phyloP scores from a whole-genome alignment of 495 filamentous ascomycete species.

The Achaetomiella virescens region DNA sequence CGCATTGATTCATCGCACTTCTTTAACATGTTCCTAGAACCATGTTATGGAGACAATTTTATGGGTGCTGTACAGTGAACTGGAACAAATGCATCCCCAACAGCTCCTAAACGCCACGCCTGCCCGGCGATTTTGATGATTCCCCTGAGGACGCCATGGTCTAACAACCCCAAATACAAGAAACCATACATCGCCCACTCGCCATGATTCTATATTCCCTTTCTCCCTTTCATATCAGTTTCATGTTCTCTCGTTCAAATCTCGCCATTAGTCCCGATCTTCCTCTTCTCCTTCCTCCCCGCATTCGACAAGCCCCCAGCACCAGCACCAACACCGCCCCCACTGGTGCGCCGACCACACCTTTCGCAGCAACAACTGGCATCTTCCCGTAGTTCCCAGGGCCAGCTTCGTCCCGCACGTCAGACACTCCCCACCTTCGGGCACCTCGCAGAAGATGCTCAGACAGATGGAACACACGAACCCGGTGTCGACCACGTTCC shows the following conservation, averaged over 20 bases:
- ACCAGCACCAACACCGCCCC: neutral
- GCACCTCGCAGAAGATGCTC: slow-evolving; percentile 57
- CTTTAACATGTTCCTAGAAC: too few relatives aligned
- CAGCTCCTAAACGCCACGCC: slow-evolving; percentile 4
- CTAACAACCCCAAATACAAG: neutral
- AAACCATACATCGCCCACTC: neutral
- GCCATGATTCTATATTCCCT: neutral
- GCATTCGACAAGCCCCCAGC: neutral
- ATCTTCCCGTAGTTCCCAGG: slow-evolving; percentile 63
- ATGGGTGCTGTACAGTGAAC: neutral
- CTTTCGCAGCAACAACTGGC: slow-evolving; percentile 61
- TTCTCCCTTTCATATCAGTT: neutral
- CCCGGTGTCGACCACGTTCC: slow-evolving; percentile 81
- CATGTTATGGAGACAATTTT: too few relatives aligned
- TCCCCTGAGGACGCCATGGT: neutral
- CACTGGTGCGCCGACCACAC: too few relatives aligned
- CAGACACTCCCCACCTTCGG: slow-evolving; percentile 60
- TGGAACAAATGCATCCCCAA: neutral
- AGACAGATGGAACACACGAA: slow-evolving; percentile 95
- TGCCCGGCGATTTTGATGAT: slow-evolving; percentile 1
- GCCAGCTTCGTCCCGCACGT: slow-evolving; percentile 86
- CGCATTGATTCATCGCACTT: too few relatives aligned
- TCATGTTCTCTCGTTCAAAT: neutral
- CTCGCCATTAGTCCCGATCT: slow-evolving; percentile 12
- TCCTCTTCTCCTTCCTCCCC: slow-evolving; percentile 30